These are phyloP conservation scores for Pleomassaria siparia DNA, from an alignment of 2,329 filamentous ascomycete genomes.

Conservation along the genomic window DNA sequence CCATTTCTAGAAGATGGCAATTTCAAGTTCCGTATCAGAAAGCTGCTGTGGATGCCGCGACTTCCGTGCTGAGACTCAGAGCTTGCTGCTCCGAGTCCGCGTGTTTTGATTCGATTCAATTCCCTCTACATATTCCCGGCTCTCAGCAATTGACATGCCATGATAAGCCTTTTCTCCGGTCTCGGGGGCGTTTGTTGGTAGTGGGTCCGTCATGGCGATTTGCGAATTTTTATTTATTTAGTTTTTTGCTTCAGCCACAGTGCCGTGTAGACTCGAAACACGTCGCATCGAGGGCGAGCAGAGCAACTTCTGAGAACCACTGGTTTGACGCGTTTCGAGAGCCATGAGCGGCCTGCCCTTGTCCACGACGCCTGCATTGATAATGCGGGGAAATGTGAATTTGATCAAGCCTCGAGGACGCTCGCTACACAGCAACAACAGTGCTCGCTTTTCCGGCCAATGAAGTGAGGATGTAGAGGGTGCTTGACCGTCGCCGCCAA, in stretches of 20 bases:
- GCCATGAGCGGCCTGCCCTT: conserved; percentile 24
- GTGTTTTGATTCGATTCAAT: not conserved
- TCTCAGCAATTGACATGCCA: not conserved
- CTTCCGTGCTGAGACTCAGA: not conserved
- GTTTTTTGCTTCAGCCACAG: conserved; percentile 12
- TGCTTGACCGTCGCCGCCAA: not conserved
- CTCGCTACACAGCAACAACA: conserved; percentile 8
- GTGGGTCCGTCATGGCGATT: too few species aligned
- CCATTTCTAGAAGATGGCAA: conserved; percentile 1
- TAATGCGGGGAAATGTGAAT: conserved; percentile 35
- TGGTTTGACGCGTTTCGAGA: conserved; percentile 10
- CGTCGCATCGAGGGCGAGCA: conserved; percentile 4
- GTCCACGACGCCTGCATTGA: not conserved
- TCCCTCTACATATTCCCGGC: not conserved
- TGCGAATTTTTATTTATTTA: too few species aligned
- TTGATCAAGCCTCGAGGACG: not conserved
- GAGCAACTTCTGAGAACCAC: not conserved
- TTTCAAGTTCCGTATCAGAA: not conserved
- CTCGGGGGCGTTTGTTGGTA: not conserved
- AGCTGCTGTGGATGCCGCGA: not conserved
- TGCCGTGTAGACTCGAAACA: conserved; percentile 10
- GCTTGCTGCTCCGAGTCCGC: conserved; percentile 1
- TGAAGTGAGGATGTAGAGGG: not conserved
- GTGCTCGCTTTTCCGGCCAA: conserved; percentile 2
- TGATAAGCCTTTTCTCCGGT: not conserved